Conservation (phyloP, 371 early-diverging fungal genomes). For the Dinochytrium kinnereticum region DNA sequence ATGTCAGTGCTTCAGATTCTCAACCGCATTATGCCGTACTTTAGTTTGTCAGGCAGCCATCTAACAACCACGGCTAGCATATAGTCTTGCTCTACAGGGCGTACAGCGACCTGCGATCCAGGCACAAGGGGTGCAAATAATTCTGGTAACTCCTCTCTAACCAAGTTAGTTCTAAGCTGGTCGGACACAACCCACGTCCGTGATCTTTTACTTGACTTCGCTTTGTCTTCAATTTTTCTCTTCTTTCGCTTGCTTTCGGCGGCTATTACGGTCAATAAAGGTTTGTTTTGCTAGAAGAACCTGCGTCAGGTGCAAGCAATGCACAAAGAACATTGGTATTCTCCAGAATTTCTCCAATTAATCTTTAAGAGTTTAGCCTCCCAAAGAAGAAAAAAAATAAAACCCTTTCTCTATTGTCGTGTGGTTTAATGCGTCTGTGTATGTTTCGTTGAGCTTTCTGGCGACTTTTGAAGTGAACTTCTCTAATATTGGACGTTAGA, state of each 20-base stretch:
- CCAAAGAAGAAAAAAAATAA: too few relatives aligned
- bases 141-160: background rate
- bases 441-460: constrained; percentile 22
- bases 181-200: constrained; percentile 49
- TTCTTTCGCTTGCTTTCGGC: constrained; percentile 60
- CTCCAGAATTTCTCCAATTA: background rate
- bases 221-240: constrained; percentile 67
- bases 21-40: constrained; percentile 47
- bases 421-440: background rate
- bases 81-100: constrained; percentile 38
- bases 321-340: background rate
- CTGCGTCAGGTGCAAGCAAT: background rate
- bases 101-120: constrained; percentile 35
- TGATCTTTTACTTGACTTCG: constrained; percentile 52
- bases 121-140: constrained; percentile 10
- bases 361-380: too few relatives aligned
- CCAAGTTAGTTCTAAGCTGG: background rate
- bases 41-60: constrained; percentile 37
- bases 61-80: constrained; percentile 38
- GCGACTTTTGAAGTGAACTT: constrained; percentile 30
- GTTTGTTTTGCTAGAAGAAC: background rate
- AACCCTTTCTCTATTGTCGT: constrained; percentile 19
- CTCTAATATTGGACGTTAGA: background rate
- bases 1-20: background rate
- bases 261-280: background rate